Base-by-base conservation (phyloP, 2,329 filamentous ascomycete species). In the Leptographium wingfieldii region DNA sequence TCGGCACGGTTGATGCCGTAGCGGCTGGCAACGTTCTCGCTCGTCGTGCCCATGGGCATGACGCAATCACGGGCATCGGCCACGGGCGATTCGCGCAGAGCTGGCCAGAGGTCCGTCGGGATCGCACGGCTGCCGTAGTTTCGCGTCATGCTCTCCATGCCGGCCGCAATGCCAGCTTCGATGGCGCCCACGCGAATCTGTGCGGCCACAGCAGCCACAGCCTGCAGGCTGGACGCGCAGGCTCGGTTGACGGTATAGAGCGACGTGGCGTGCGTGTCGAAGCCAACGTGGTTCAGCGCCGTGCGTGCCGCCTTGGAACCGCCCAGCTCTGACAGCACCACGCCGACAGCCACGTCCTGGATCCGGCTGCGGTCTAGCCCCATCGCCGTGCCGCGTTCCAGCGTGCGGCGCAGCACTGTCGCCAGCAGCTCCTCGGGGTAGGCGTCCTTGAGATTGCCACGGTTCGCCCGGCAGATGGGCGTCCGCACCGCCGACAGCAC, bases 111-210 rank as follows among this genome's bases (percentile, higher is more conserved):
- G 64, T 90, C 82, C 0, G 84, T 85, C 0, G 92, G 92, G 52
- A 96, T 94, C n/a, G 92, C 92, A 60, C 84, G 78, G 31, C 78
- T 83, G 57, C 86, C 91, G 73, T 96, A 96, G 74, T 96, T 96
- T 65, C 87, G 77, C 64, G 90, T 95, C 92, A 96, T 96, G 74
- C 87, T 92, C 80, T 96, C 92, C 88, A 95, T 96, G 35, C 92
- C 92, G 2, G 88, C 92, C 11, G 85, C 92, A 63, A 96, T 83
- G 62, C 90, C 92, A 0, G 80, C 77, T 63, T 85, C 81, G 57
- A 92, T 87, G 66, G 82, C 80, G 1, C 88, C 90, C 0, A 81
- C 78, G n/a, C 83, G 80, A 66, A 96, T 94, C 63, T 86, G 80
- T 60, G 87, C 84, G 5, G 88, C 87, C 3, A 95, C 78, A 16